Evolutionary conservation across 2,329 filamentous ascomycete species (phyloP).

Genomic region (Pyricularia pennisetigena): DNA sequence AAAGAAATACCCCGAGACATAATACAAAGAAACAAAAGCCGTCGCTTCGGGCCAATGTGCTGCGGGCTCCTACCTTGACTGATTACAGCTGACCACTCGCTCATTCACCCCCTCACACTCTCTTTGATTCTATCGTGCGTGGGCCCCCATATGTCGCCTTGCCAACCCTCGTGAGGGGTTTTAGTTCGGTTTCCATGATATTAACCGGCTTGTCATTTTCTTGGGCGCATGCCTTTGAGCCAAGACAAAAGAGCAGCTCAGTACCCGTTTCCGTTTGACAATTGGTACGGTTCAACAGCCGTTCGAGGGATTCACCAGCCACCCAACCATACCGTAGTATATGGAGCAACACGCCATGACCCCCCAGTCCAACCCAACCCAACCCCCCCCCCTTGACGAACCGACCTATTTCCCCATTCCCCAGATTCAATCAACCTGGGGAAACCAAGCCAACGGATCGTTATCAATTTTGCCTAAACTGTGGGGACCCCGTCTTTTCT

Average conservation of each 20-base stretch:
- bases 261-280: background rate
- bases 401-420: background rate
- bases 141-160: background rate
- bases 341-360: background rate
- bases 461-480: background rate
- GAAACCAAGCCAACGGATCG: background rate
- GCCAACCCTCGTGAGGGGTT: background rate
- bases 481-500: background rate
- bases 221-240: background rate
- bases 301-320: background rate
- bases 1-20: background rate
- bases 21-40: background rate
- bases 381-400: background rate
- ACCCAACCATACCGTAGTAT: background rate
- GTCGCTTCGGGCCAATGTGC: background rate
- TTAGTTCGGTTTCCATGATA: background rate
- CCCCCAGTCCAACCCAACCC: background rate
- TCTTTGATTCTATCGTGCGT: background rate
- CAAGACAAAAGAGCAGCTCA: background rate
- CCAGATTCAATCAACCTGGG: background rate
- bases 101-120: background rate
- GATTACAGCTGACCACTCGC: background rate
- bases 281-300: background rate
- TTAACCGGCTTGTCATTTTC: background rate
- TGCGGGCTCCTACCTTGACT: background rate